Base-by-base conservation (phyloP, 2,329 filamentous ascomycete genomes). In the Alternaria postmessia region DNA sequence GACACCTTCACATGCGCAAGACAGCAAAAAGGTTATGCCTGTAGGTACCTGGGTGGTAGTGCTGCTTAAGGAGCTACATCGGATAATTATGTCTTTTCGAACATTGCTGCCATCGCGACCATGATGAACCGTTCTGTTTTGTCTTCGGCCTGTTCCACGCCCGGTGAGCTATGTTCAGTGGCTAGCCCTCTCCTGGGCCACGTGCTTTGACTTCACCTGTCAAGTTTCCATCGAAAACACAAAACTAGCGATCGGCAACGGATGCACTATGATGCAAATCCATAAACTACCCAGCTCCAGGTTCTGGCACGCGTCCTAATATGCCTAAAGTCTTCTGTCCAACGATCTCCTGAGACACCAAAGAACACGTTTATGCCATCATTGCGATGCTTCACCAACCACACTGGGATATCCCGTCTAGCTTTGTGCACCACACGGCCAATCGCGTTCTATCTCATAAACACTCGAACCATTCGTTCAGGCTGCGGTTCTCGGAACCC, bases 301-400 rank as follows among this genome's bases (percentile, higher is more conserved):
- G 7, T 18, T 7, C 14, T 24, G 18, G 42, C 34, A 41, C 16
- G 48, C 43, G 34, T 32, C 42, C 34, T 30, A 16, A 32, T 26
- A 41, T 20, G 22, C 34, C 26, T 14, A 32, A 32, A 41, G 16
- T 47, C 34, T 26, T 42, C 34, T 28, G 48, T 53, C 41, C 39
- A 22, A 41, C 22, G 11, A 30, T 7, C 34, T 34, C n/a, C 43
- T 43, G 57, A 59, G 52, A 56, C 52, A 30, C 14, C 46, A 39
- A 28, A 46, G 39, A 39, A 26, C 11, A 26, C n/a, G 28, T 57
- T 54, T 38, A 57, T 60, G 57, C 57, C 39, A 39, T 47, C 39
- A 28, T 39, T 20, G 38, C 9, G 18, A 22, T 42, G 39, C 39
- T 42, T 38, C 44, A 42, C 47, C 28, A 55, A 14, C 38, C 41